A percentile compares a stretch with the other conserved stretches of the same genome.
These are phyloP conservation scores for Populus hybrid DNA, from an alignment of 441 rosid genomes.

Conservation along the genomic window DNA sequence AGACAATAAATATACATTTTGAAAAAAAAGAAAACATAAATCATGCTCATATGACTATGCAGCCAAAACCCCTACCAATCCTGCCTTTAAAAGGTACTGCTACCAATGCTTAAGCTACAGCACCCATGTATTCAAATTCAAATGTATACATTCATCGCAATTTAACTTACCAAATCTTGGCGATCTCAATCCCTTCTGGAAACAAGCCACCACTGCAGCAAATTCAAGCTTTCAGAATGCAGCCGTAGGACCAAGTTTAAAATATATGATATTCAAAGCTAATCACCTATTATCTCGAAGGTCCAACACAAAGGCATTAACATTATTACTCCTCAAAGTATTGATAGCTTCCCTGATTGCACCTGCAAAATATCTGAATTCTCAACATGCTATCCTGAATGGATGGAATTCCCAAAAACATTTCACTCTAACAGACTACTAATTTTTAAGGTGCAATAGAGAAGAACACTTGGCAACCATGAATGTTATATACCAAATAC, in stretches of 20 bases:
- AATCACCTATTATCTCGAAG: conserved; percentile 98
- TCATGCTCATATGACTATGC: neutral
- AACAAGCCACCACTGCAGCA: conserved; percentile 92
- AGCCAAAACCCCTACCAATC: neutral
- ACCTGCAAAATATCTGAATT: conserved; percentile 40
- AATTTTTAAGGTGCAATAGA: neutral
- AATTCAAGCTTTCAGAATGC: conserved; percentile 41
- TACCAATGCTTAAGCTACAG: neutral
- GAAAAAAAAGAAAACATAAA: too few relatives aligned
- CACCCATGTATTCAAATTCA: neutral
- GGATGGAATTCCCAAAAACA: neutral
- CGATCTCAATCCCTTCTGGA: conserved; percentile 96
- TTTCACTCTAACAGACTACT: neutral
- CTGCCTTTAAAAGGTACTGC: neutral
- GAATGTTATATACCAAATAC: neutral
- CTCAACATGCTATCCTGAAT: neutral
- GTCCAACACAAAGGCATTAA: conserved; percentile 80
- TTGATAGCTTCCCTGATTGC: conserved; percentile 85
- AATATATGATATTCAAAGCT: conserved; percentile 23
- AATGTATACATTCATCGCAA: neutral
- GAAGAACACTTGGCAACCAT: neutral
- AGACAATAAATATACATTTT: too few relatives aligned
- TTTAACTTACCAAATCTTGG: conserved; percentile 80
- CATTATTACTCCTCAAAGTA: conserved; percentile 59
- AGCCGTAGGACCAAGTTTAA: conserved; percentile 24